A percentile compares a stretch with the other conserved stretches of the same genome.
Evolutionary conservation across 345 rosid genomes (phyloP).

Genomic region (Camelina laxa): DNA sequence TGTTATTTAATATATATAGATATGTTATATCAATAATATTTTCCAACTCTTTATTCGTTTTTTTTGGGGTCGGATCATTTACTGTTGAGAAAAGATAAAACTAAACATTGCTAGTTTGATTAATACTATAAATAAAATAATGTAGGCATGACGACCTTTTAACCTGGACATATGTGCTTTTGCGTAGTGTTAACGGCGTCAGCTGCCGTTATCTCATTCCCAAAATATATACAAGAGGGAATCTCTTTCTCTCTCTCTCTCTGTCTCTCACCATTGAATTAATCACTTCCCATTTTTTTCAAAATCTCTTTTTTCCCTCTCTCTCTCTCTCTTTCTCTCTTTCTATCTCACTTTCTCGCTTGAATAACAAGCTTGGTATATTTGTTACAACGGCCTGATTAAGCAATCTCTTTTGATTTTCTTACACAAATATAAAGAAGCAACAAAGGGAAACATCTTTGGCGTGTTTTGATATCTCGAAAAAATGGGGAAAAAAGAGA

Average conservation of each 20-base stretch:
- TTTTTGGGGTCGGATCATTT: neutral
- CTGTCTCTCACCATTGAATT: constrained; percentile 17
- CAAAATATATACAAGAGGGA: constrained; percentile 40
- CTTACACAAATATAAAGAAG: neutral
- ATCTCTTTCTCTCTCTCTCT: constrained; percentile 32
- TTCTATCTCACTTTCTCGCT: constrained; percentile 26
- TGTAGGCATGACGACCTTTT: neutral
- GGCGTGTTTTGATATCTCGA: constrained; percentile 4
- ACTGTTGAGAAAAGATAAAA: neutral
- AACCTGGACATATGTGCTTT: constrained; percentile 6
- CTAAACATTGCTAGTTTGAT: neutral
- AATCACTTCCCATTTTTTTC: constrained; percentile 24
- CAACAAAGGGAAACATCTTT: neutral
- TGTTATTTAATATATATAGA: too few relatives aligned
- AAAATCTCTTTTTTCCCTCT: constrained; percentile 26
- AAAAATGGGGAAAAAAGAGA: constrained; percentile 84
- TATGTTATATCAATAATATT: too few relatives aligned
- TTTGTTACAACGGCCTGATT: constrained; percentile 38
- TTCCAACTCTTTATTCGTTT: too few relatives aligned
- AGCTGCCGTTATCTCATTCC: constrained; percentile 38
- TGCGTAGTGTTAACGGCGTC: constrained; percentile 38
- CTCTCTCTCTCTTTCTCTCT: neutral
- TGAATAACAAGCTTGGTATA: constrained; percentile 42
- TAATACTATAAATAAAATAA: neutral
- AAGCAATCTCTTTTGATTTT: constrained; percentile 2